phyloP scores from a whole-genome alignment of 176 grass and related monocot genomes.

The Carex parvula region DNA sequence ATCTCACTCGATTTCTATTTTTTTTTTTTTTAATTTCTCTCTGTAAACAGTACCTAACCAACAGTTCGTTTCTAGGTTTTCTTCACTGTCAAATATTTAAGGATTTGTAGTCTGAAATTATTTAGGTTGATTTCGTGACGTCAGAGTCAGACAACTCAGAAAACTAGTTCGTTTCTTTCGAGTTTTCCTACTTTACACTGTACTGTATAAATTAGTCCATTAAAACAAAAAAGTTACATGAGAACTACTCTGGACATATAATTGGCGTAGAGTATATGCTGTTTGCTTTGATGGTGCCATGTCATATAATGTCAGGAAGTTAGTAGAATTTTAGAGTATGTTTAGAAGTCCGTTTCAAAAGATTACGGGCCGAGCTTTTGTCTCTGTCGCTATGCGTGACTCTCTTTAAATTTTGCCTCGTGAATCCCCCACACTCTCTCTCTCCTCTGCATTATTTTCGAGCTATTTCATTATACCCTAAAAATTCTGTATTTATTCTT shows the following conservation, averaged over 20 bases:
- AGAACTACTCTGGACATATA: not conserved
- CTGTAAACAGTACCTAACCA: too few relatives aligned
- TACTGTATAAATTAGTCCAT: not conserved
- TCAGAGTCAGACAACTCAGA: not conserved
- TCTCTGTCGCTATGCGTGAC: conserved; percentile 16
- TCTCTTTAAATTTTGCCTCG: conserved; percentile 17
- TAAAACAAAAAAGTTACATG: not conserved
- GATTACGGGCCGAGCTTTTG: not conserved
- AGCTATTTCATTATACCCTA: not conserved
- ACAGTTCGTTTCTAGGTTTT: too few relatives aligned
- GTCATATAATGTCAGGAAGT: not conserved
- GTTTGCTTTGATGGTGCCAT: not conserved
- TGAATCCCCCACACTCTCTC: not conserved
- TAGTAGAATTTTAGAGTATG: not conserved
- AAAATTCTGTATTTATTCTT: not conserved
- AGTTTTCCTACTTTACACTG: not conserved
- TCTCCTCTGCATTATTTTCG: not conserved
- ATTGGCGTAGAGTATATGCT: not conserved
- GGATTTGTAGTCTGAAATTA: not conserved
- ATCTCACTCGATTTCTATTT: too few relatives aligned
- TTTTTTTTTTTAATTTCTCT: too few relatives aligned
- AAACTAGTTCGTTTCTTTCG: not conserved
- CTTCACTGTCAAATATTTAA: too few relatives aligned
- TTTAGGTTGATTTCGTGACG: not conserved
- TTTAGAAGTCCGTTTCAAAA: not conserved